Percentiles rank a stretch among this genome's conserved stretches.
These are phyloP conservation scores for Davidsoniella australis DNA, from an alignment of 2,329 filamentous ascomycete genomes.

Conservation along the genomic window DNA sequence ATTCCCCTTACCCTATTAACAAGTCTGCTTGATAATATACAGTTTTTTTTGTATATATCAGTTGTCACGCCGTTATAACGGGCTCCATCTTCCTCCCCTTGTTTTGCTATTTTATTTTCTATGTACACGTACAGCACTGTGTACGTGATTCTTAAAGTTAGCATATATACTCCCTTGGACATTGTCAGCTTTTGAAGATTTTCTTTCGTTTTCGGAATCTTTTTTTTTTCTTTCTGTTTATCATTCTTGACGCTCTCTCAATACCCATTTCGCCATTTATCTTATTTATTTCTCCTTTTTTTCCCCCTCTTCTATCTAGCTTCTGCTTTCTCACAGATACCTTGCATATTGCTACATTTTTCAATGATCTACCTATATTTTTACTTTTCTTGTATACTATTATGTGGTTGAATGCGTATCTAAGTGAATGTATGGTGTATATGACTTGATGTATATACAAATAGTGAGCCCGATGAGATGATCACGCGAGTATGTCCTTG, in stretches of 20 bases:
- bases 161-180: neutral
- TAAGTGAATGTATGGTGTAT: no score
- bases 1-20: no score
- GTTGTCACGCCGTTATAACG: no score
- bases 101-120: slow-evolving; percentile 5
- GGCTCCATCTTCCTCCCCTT: neutral
- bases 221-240: neutral
- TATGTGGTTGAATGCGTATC: no score
- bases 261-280: slow-evolving; percentile 6
- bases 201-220: neutral
- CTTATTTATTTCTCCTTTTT: neutral
- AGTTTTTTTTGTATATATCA: no score
- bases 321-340: slow-evolving; percentile 2
- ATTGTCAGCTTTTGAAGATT: neutral
- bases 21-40: no score
- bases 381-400: neutral
- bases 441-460: no score
- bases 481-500: no score
- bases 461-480: no score
- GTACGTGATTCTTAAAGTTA: neutral
- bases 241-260: slow-evolving; percentile 5
- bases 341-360: slow-evolving; percentile 1
- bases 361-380: neutral
- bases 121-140: neutral
- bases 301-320: neutral